These are phyloP conservation scores for Penicillium psychrofluorescens DNA, from an alignment of 495 filamentous ascomycete species.

Conservation along the genomic window DNA sequence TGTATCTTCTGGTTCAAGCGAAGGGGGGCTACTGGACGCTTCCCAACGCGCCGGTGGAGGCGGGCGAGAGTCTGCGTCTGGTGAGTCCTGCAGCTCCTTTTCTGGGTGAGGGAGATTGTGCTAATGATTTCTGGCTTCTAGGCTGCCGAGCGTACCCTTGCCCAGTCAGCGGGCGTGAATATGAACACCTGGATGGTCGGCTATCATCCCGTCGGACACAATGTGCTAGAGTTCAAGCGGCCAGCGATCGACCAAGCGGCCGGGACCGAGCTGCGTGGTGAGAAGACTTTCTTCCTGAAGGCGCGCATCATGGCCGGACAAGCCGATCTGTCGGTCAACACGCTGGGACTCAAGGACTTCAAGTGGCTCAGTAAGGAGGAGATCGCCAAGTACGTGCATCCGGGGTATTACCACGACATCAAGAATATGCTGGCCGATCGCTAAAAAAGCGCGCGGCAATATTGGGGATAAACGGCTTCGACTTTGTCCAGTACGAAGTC, in stretches of 20 bases:
- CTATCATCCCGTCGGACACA: conserved; percentile 79
- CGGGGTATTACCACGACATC: conserved; percentile 63
- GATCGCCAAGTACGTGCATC: conserved; percentile 53
- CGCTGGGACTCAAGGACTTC: conserved; percentile 69
- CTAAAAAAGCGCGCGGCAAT: conserved; percentile 26
- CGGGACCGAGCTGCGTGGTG: conserved; percentile 37
- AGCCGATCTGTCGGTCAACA: conserved; percentile 68
- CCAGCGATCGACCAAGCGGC: conserved; percentile 31
- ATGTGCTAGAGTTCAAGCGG: conserved; percentile 42
- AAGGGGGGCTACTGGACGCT: conserved; percentile 72
- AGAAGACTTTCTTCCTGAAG: conserved; percentile 95
- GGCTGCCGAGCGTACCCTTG: conserved; percentile 74
- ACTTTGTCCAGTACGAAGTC: background rate
- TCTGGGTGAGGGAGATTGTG: background rate
- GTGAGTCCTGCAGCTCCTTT: conserved; percentile 43
- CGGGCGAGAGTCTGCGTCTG: conserved; percentile 69
- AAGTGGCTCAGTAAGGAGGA: conserved; percentile 91
- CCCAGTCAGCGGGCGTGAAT: conserved; percentile 74
- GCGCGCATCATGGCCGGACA: conserved; percentile 94
- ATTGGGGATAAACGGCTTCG: background rate
- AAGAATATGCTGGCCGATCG: conserved; percentile 74
- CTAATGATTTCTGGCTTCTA: conserved; percentile 23
- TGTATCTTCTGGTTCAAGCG: conserved; percentile 75
- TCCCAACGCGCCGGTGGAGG: conserved; percentile 57
- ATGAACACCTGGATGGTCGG: conserved; percentile 99